phyloP scores from a whole-genome alignment of 495 filamentous ascomycete species.

The Aspergillus bertholletiae region DNA sequence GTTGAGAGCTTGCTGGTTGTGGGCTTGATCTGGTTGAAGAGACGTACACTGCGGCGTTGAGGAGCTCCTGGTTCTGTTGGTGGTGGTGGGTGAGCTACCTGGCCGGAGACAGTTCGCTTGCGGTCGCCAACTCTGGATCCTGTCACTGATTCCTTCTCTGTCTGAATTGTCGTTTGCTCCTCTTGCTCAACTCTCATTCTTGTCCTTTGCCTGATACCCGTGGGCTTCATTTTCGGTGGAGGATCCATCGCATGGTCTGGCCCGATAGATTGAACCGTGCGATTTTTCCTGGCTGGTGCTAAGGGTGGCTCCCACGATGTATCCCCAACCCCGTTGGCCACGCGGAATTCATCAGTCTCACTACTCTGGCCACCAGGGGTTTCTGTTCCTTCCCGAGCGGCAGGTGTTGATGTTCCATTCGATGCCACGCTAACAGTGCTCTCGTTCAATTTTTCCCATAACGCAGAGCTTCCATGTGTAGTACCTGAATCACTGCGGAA shows the following conservation, averaged over 20 bases:
- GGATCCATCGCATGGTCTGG: slow-evolving; percentile 50
- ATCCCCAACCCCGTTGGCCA: slow-evolving; percentile 32
- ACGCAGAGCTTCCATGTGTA: slow-evolving; percentile 47
- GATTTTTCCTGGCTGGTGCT: slow-evolving; percentile 61
- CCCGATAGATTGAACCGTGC: slow-evolving; percentile 54
- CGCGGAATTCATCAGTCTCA: slow-evolving; percentile 41
- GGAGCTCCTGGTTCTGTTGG: slow-evolving; percentile 62
- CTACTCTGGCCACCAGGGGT: slow-evolving; percentile 42
- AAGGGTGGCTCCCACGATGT: slow-evolving; percentile 58
- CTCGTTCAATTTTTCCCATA: slow-evolving; percentile 57
- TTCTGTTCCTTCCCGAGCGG: slow-evolving; percentile 38
- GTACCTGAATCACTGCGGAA: slow-evolving; percentile 35
- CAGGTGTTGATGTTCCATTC: slow-evolving; percentile 19
- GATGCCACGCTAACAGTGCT: slow-evolving; percentile 39
- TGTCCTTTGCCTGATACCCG: slow-evolving; percentile 47
- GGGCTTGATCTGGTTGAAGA: slow-evolving; percentile 69
- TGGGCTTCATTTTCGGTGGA: slow-evolving; percentile 60
- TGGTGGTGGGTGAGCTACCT: slow-evolving; percentile 60
- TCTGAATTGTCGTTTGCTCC: slow-evolving; percentile 34
- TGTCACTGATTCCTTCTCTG: slow-evolving; percentile 36
- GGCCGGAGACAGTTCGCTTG: slow-evolving; percentile 84
- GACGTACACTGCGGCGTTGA: slow-evolving; percentile 72
- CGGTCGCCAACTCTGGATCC: slow-evolving; percentile 49
- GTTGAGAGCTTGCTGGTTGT: slow-evolving; percentile 53
- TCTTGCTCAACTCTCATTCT: slow-evolving; percentile 48